Evolutionary conservation across 345 rosid species (phyloP).

Genomic region (Sapria himalayana): DNA sequence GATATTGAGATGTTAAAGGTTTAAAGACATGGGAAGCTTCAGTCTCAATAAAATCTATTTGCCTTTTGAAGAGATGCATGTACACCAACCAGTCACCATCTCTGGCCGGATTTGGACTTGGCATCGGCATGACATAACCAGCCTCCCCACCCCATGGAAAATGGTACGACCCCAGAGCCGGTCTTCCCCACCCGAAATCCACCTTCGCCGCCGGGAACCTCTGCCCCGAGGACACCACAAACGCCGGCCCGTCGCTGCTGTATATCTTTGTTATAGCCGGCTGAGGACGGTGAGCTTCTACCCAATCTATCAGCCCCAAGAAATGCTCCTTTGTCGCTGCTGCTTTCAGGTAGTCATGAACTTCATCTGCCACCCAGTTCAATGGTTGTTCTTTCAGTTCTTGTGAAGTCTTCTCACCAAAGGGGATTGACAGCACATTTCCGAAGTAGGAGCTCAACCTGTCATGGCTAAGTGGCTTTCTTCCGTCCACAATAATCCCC

Average conservation of each 20-base stretch:
- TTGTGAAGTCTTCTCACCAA: constrained; percentile 16
- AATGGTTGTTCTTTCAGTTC: constrained; percentile 26
- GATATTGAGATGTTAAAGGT: constrained; percentile 21
- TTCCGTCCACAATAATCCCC: constrained; percentile 57
- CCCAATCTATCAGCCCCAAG: constrained; percentile 60
- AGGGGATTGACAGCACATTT: constrained; percentile 49
- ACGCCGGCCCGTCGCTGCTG: constrained; percentile 27
- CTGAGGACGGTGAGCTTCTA: constrained; percentile 39
- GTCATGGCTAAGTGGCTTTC: constrained; percentile 18
- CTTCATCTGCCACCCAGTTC: constrained; percentile 30
- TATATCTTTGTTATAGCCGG: constrained; percentile 35
- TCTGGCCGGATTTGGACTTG: constrained; percentile 23
- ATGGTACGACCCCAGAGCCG: constrained; percentile 27
- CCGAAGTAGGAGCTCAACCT: constrained; percentile 28
- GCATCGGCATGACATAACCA: constrained; percentile 44
- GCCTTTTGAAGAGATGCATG: constrained; percentile 19
- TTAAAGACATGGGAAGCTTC: constrained; percentile 19
- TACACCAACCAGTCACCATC: constrained; percentile 35
- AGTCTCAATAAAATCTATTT: constrained; percentile 20
- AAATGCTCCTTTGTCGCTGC: constrained; percentile 40
- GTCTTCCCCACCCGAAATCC: constrained; percentile 41
- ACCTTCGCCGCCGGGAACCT: constrained; percentile 24
- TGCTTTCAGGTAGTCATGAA: constrained; percentile 22
- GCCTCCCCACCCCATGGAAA: constrained; percentile 31
- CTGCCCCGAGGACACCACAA: constrained; percentile 64